Percentiles rank a stretch among this genome's conserved stretches.
phyloP scores from a whole-genome alignment of 768 basidiomycete species.

The Strobilomyces dryophilus region DNA sequence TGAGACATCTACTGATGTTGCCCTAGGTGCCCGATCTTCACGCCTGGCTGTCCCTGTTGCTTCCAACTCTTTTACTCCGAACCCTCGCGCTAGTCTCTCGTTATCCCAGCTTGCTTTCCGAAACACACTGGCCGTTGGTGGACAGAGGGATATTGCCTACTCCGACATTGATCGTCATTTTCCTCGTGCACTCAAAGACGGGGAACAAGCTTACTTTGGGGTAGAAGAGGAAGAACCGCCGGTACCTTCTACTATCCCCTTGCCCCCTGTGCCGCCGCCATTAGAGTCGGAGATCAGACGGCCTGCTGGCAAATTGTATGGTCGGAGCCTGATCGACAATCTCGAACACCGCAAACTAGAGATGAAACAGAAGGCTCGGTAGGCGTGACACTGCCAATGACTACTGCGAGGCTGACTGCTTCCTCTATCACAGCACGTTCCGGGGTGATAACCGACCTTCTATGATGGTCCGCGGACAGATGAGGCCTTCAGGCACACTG shows the following conservation, averaged over 20 bases:
- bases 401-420: constrained; percentile 4
- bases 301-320: constrained; percentile 81
- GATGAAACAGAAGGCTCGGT: constrained; percentile 85
- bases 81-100: constrained; percentile 68
- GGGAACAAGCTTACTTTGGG: constrained; percentile 65
- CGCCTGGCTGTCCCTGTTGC: constrained; percentile 40
- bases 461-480: constrained; percentile 78
- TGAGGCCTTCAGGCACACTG: constrained; percentile 58
- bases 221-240: constrained; percentile 36
- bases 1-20: constrained; percentile 65
- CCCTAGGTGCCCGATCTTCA: constrained; percentile 63
- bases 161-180: constrained; percentile 55
- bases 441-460: constrained; percentile 84
- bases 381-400: constrained; percentile 19
- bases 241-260: constrained; percentile 27
- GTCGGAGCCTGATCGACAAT: constrained; percentile 87
- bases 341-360: constrained; percentile 78
- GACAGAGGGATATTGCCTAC: constrained; percentile 58
- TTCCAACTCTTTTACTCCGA: constrained; percentile 74
- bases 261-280: constrained; percentile 28
- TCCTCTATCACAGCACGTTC: constrained; percentile 58
- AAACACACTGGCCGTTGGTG: constrained; percentile 69
- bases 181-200: constrained; percentile 74
- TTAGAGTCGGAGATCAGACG: constrained; percentile 36
- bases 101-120: constrained; percentile 85